These are phyloP conservation scores for Diaporthe destruens DNA, from an alignment of 2,329 filamentous ascomycete species.

Conservation along the genomic window DNA sequence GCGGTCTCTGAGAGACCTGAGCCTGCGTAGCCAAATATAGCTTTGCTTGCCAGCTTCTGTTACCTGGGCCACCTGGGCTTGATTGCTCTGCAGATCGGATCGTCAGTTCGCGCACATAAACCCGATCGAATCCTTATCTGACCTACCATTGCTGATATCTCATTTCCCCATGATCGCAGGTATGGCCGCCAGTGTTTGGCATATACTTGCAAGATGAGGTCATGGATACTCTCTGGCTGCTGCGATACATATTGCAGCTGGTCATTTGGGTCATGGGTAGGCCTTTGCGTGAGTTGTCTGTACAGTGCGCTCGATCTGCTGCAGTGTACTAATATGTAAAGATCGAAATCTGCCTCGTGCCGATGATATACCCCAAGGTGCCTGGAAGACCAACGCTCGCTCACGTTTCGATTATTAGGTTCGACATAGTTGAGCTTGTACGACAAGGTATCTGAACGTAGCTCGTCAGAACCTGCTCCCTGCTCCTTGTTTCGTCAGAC, in stretches of 20 bases:
- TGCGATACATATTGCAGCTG: neutral
- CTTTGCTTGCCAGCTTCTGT: slow-evolving; percentile 4
- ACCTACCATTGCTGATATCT: slow-evolving; percentile 35
- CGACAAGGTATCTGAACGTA: slow-evolving; percentile 20
- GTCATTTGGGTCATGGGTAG: neutral
- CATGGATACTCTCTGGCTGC: slow-evolving; percentile 33
- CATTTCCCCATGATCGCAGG: slow-evolving; percentile 36
- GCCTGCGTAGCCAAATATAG: slow-evolving; percentile 14
- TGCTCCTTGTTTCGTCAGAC: neutral
- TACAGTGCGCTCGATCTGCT: slow-evolving; percentile 34
- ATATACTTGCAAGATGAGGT: slow-evolving; percentile 36
- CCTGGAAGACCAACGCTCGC: slow-evolving; percentile 38
- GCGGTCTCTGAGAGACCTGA: slow-evolving; percentile 29
- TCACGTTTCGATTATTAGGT: slow-evolving; percentile 26
- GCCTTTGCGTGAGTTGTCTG: neutral
- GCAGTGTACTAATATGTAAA: slow-evolving; percentile 38
- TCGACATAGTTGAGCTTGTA: slow-evolving; percentile 43
- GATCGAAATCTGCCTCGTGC: slow-evolving; percentile 32
- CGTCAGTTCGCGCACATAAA: neutral
- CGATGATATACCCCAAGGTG: slow-evolving; percentile 42
- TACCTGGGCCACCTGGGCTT: slow-evolving; percentile 35
- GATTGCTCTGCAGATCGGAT: neutral
- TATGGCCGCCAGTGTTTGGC: slow-evolving; percentile 40
- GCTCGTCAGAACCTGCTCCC: neutral
- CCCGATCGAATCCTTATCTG: neutral